These are phyloP conservation scores for Artemisia argyi DNA, from an alignment of 129 eudicot genomes.

Conservation along the genomic window DNA sequence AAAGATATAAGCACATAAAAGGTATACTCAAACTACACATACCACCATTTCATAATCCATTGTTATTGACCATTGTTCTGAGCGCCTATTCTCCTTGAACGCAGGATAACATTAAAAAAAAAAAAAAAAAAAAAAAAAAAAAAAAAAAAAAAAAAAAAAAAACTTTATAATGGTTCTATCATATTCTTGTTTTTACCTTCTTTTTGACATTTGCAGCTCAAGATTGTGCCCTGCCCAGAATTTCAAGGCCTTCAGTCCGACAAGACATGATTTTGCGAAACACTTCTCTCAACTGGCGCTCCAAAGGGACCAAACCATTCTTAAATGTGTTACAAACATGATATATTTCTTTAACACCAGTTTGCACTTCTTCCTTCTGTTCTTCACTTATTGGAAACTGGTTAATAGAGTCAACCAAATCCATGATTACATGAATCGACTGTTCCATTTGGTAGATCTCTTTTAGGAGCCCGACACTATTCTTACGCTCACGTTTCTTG, in stretches of 20 bases:
- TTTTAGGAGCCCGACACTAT: conserved; percentile 59
- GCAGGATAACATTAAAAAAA: conserved; percentile 18
- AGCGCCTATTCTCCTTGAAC: conserved; percentile 20
- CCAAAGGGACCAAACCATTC: conserved; percentile 66
- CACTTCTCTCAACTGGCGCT: conserved; percentile 62
- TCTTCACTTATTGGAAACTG: conserved; percentile 67
- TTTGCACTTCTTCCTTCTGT: conserved; percentile 55
- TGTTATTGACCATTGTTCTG: conserved; percentile 20
- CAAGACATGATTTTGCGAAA: conserved; percentile 72
- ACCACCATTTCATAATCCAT: conserved; percentile 21
- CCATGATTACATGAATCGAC: conserved; percentile 48
- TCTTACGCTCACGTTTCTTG: conserved; percentile 61
- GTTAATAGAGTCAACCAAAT: conserved; percentile 61
- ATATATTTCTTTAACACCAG: conserved; percentile 41
- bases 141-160: conserved; percentile 27
- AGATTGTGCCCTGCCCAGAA: conserved; percentile 44
- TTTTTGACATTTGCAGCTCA: conserved; percentile 22
- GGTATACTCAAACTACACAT: conserved; percentile 26
- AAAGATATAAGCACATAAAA: conserved; percentile 32
- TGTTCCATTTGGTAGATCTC: conserved; percentile 74
- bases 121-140: conserved; percentile 27
- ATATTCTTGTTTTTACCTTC: not conserved
- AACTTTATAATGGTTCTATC: not conserved
- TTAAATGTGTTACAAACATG: conserved; percentile 50
- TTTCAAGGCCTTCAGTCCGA: conserved; percentile 67